Evolutionary conservation across 176 grass and related monocot genomes (phyloP).

Genomic region (Calamus simplicifolius): DNA sequence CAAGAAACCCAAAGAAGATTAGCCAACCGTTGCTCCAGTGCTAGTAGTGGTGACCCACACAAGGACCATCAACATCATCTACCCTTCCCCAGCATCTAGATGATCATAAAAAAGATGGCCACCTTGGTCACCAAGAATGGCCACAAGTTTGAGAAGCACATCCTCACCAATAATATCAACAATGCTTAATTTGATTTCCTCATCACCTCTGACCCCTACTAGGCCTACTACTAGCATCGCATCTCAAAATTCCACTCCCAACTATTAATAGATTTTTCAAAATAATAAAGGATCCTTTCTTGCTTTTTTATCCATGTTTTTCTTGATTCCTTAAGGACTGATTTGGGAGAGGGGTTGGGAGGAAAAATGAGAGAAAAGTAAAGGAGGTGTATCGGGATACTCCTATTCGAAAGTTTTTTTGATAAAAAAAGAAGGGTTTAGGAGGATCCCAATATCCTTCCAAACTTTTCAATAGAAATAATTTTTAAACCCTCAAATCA

Average conservation of each 20-base stretch:
- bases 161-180: conserved; percentile 53
- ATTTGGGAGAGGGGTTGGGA: no score
- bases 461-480: no score
- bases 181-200: conserved; percentile 96
- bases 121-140: conserved; percentile 90
- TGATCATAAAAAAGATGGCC: conserved; percentile 88
- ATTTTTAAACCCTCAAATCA: no score
- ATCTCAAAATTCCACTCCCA: conserved; percentile 40
- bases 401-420: no score
- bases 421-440: no score
- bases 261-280: not conserved
- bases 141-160: conserved; percentile 66
- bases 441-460: no score
- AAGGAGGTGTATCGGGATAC: no score
- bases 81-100: conserved; percentile 75
- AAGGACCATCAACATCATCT: conserved; percentile 69
- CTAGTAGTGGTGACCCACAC: conserved; percentile 73
- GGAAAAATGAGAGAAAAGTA: no score
- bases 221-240: conserved; percentile 81
- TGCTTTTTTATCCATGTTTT: no score
- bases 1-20: not conserved
- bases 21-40: not conserved
- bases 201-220: conserved; percentile 70
- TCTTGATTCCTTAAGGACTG: no score
- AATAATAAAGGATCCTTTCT: no score